phyloP scores from a whole-genome alignment of 345 rosid species.

The Populus pruinosa region DNA sequence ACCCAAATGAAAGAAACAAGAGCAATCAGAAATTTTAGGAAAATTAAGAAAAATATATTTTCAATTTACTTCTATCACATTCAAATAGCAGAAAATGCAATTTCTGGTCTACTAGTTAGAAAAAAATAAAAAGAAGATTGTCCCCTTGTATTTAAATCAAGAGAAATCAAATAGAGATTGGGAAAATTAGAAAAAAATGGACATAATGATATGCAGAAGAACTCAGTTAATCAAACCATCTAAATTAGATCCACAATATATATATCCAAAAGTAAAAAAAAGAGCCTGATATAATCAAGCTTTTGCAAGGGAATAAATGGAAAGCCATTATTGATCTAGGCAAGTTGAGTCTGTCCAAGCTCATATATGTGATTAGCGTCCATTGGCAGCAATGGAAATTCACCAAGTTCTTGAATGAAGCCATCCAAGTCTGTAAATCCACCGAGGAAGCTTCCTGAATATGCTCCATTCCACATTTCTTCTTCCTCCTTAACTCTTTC shows the following conservation, averaged over 20 bases:
- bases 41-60: background rate
- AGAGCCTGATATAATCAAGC: slow-evolving; percentile 2
- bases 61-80: background rate
- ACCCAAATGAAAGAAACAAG: slow-evolving; percentile 9
- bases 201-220: background rate
- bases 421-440: slow-evolving; percentile 69
- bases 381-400: slow-evolving; percentile 46
- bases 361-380: slow-evolving; percentile 38
- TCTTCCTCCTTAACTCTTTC: slow-evolving; percentile 26
- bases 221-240: slow-evolving; percentile 6
- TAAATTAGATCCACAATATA: background rate
- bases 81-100: background rate
- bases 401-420: slow-evolving; percentile 65
- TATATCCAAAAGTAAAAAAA: background rate
- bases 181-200: background rate
- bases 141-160: slow-evolving; percentile 18
- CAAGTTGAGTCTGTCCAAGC: slow-evolving; percentile 36
- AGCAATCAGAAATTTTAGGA: too few relatives aligned
- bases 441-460: slow-evolving; percentile 47
- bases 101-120: background rate
- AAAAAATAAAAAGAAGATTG: too few relatives aligned
- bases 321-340: slow-evolving; percentile 7
- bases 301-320: background rate
- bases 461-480: slow-evolving; percentile 33
- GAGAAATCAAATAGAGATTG: background rate